Evolutionary conservation across 768 basidiomycete genomes (phyloP).

Genomic region (Trametes sanguinea): DNA sequence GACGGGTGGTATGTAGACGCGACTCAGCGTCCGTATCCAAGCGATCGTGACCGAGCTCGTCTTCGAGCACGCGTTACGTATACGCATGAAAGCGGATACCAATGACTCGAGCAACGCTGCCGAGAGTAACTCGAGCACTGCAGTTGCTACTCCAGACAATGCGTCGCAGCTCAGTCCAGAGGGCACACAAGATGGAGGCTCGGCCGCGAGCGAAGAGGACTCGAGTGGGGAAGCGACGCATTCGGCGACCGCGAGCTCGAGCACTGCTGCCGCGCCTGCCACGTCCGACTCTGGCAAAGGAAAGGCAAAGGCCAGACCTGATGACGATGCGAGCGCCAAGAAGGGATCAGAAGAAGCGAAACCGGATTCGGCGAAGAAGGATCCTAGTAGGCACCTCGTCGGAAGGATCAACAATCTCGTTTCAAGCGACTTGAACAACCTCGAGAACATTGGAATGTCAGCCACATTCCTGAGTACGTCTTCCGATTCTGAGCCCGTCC

Average conservation of each 20-base stretch:
- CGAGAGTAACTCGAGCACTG: neutral
- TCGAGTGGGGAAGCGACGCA: no score
- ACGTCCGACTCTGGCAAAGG: neutral
- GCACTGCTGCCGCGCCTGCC: conserved; percentile 4
- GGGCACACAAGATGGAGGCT: no score
- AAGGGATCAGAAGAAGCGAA: neutral
- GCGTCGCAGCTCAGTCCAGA: no score
- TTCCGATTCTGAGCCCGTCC: conserved; percentile 11
- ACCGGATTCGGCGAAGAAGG: neutral
- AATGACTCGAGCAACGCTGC: no score
- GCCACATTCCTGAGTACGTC: conserved; percentile 34
- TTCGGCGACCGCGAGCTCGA: neutral
- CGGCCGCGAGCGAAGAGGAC: no score
- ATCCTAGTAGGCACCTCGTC: conserved; percentile 48
- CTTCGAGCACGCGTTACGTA: conserved; percentile 59
- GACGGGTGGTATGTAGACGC: conserved; percentile 30
- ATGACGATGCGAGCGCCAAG: neutral
- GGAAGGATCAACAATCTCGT: conserved; percentile 82
- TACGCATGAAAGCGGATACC: conserved; percentile 55
- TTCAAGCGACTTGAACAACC: conserved; percentile 53
- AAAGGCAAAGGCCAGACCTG: conserved; percentile 5
- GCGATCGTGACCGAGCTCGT: conserved; percentile 53
- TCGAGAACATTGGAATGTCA: conserved; percentile 8
- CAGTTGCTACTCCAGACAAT: neutral
- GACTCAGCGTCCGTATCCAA: conserved; percentile 52